Evolutionary conservation across 495 filamentous ascomycete genomes (phyloP).

Genomic region (Cryomyces minteri): DNA sequence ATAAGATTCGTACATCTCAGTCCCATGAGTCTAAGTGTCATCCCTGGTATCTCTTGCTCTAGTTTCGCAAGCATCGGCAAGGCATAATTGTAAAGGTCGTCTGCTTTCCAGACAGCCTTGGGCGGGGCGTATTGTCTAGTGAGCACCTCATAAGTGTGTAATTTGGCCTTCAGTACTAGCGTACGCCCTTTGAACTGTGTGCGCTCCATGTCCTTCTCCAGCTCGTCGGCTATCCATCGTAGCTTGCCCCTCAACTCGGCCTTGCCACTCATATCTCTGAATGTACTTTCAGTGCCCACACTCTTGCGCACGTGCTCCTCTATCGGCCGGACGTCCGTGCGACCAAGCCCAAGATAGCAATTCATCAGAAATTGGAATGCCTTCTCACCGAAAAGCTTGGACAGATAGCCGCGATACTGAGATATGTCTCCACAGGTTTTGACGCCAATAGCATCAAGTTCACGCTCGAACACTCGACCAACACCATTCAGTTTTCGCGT

Average conservation of each 20-base stretch:
- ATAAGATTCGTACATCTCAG: constrained; percentile 74
- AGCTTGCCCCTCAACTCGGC: constrained; percentile 59
- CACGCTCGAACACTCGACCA: constrained; percentile 84
- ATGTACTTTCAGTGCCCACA: constrained; percentile 86
- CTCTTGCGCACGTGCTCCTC: constrained; percentile 87
- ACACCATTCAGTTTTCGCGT: constrained; percentile 87
- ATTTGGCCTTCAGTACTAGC: constrained; percentile 77
- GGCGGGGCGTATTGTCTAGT: constrained; percentile 63
- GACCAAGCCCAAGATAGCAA: constrained; percentile 70
- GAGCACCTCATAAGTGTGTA: constrained; percentile 83
- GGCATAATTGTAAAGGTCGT: constrained; percentile 68
- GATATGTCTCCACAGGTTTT: constrained; percentile 86
- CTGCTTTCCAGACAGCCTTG: constrained; percentile 47
- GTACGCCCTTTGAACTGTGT: constrained; percentile 80
- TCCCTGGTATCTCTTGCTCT: constrained; percentile 63
- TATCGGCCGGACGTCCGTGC: constrained; percentile 73
- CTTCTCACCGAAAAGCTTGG: constrained; percentile 76
- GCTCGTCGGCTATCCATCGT: constrained; percentile 58
- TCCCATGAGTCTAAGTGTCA: constrained; percentile 79
- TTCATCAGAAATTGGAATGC: constrained; percentile 70
- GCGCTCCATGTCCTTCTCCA: constrained; percentile 69
- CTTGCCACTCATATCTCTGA: constrained; percentile 57
- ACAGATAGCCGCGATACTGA: constrained; percentile 48
- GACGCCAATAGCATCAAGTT: constrained; percentile 72
- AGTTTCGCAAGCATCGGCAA: constrained; percentile 73